phyloP scores from a whole-genome alignment of 1,284 basidiomycete species.

The Pseudozyma sp. region DNA sequence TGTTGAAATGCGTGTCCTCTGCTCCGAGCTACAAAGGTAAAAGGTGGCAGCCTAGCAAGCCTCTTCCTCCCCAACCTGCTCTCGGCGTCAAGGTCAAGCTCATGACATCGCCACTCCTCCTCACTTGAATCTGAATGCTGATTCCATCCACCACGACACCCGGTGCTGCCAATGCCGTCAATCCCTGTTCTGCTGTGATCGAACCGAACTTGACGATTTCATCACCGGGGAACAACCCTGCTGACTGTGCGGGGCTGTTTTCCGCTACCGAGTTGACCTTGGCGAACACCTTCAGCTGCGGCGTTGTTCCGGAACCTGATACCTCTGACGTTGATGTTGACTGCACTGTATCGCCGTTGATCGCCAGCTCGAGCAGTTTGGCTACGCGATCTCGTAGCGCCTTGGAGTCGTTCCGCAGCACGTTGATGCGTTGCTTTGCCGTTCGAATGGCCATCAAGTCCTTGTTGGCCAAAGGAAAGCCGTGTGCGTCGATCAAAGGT shows the following conservation, averaged over 20 bases:
- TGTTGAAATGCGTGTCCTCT: background rate
- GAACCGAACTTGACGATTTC: constrained; percentile 37
- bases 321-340: no score
- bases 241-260: constrained; percentile 42
- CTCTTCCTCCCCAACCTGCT: constrained; percentile 51
- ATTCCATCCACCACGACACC: constrained; percentile 34
- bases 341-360: constrained; percentile 26
- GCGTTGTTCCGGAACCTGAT: background rate
- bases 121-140: constrained; percentile 17
- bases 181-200: constrained; percentile 20
- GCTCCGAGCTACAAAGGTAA: constrained; percentile 16
- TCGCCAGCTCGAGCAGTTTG: constrained; percentile 45
- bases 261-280: constrained; percentile 48
- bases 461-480: constrained; percentile 54
- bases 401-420: constrained; percentile 54
- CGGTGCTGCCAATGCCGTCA: constrained; percentile 41
- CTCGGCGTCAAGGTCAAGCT: constrained; percentile 26
- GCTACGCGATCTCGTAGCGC: constrained; percentile 39
- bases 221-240: constrained; percentile 43
- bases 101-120: constrained; percentile 4
- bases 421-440: constrained; percentile 47
- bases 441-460: constrained; percentile 56
- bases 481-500: constrained; percentile 50
- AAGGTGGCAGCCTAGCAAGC: constrained; percentile 48
- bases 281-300: constrained; percentile 28